These are phyloP conservation scores for Alectoria sarmentosa DNA, from an alignment of 495 filamentous ascomycete species.

Conservation along the genomic window DNA sequence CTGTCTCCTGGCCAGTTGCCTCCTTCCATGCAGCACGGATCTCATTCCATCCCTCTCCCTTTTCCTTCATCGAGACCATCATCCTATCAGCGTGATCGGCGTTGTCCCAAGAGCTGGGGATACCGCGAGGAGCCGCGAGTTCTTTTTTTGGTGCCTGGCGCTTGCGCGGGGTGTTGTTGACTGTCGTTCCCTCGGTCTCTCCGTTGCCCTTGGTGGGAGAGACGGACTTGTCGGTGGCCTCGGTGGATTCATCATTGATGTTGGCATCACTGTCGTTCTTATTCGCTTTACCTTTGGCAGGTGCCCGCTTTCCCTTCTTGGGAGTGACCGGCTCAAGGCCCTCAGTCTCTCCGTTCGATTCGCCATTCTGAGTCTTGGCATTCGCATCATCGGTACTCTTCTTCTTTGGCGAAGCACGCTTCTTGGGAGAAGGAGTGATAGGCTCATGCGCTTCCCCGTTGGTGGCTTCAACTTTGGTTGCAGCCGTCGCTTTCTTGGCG, in stretches of 20 bases:
- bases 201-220: neutral
- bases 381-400: neutral
- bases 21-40: slow-evolving; percentile 18
- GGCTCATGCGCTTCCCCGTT: neutral
- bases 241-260: neutral
- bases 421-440: neutral
- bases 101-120: slow-evolving; percentile 18
- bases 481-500: neutral
- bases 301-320: neutral
- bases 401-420: neutral
- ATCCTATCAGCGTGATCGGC: slow-evolving; percentile 23
- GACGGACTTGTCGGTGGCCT: neutral
- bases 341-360: slow-evolving; percentile 1
- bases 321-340: slow-evolving; percentile 3
- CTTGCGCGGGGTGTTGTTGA: slow-evolving; percentile 6
- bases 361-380: neutral
- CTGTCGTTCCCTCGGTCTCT: neutral
- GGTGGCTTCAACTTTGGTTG: neutral
- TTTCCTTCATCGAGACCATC: slow-evolving; percentile 21
- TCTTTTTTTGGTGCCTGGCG: slow-evolving; percentile 9
- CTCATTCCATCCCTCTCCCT: slow-evolving; percentile 15
- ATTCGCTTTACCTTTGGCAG: neutral
- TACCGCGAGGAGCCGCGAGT: neutral
- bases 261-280: neutral
- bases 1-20: slow-evolving; percentile 20